Evolutionary conservation across 2,329 filamentous ascomycete genomes (phyloP).

Genomic region (Aaosphaeria arxii): DNA sequence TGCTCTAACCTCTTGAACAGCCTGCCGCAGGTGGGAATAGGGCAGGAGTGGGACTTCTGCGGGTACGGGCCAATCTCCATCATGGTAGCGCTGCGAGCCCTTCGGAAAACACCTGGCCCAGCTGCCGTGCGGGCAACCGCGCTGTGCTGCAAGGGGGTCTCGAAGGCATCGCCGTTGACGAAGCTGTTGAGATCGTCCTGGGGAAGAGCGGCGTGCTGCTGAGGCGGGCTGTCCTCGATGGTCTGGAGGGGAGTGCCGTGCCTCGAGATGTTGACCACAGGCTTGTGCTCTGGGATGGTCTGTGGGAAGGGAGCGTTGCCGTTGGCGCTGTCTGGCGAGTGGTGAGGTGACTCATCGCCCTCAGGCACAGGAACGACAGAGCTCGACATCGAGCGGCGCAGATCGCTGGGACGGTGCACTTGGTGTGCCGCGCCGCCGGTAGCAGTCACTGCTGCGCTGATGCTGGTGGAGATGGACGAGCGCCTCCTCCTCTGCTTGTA

Average conservation of each 20-base stretch:
- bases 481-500: slow-evolving; percentile 96
- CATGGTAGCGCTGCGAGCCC: slow-evolving; percentile 90
- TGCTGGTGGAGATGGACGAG: slow-evolving; percentile 83
- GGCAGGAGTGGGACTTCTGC: slow-evolving; percentile 97
- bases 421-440: slow-evolving; percentile 53
- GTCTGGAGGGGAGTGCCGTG: slow-evolving; percentile 87
- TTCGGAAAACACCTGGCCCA: slow-evolving; percentile 72
- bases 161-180: slow-evolving; percentile 37
- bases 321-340: slow-evolving; percentile 74
- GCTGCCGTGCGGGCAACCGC: slow-evolving; percentile 58
- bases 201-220: slow-evolving; percentile 67
- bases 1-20: slow-evolving; percentile 99
- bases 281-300: slow-evolving; percentile 70
- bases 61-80: slow-evolving; percentile 97
- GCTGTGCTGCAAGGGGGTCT: slow-evolving; percentile 53
- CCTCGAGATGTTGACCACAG: slow-evolving; percentile 73
- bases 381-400: slow-evolving; percentile 84
- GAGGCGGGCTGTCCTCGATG: slow-evolving; percentile 75
- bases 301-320: slow-evolving; percentile 50
- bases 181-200: slow-evolving; percentile 63
- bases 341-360: slow-evolving; percentile 72
- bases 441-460: slow-evolving; percentile 67
- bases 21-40: slow-evolving; percentile 95
- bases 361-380: slow-evolving; percentile 82
- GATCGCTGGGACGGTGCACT: slow-evolving; percentile 79